phyloP scores from a whole-genome alignment of 2,329 filamentous ascomycete genomes.

The Calonectria fujianensis region DNA sequence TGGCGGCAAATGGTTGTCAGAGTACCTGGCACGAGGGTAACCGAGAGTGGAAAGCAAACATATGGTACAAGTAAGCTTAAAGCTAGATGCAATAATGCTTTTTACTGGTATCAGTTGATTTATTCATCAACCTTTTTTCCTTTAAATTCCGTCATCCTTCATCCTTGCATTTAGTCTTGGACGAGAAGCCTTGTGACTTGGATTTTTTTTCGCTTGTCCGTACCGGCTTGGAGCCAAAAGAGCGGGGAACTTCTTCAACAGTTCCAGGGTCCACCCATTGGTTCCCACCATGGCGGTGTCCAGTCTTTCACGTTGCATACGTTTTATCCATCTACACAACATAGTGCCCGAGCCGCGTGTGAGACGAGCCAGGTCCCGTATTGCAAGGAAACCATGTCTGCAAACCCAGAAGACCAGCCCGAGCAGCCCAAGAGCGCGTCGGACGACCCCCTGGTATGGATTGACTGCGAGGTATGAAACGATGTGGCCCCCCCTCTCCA shows the following conservation, averaged over 20 bases:
- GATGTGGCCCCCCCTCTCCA: not conserved
- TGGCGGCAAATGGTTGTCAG: not conserved
- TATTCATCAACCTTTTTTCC: not conserved
- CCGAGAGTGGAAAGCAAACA: not conserved
- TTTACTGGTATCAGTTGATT: not conserved
- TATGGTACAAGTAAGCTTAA: not conserved
- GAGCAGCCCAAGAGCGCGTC: conserved; percentile 54
- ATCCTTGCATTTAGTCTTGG: not conserved
- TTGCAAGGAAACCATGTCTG: conserved; percentile 42
- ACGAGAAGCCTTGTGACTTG: not conserved
- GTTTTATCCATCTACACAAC: conserved; percentile 27
- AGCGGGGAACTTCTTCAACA: conserved; percentile 22
- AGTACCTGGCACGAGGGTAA: not conserved
- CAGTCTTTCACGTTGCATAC: conserved; percentile 18
- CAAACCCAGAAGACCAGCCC: conserved; percentile 39
- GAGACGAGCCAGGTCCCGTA: not conserved
- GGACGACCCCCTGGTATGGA: conserved; percentile 85
- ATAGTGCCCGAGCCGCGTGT: not conserved
- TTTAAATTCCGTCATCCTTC: not conserved
- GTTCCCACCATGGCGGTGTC: not conserved
- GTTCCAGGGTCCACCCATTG: conserved; percentile 11
- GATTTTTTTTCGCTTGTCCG: not conserved
- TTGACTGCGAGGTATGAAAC: conserved; percentile 77
- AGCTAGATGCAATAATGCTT: not conserved
- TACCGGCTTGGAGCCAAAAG: conserved; percentile 8